A percentile compares a stretch with the other conserved stretches of the same genome.
Conservation (phyloP, 257 asterid species). For the Penstemon davidsonii region DNA sequence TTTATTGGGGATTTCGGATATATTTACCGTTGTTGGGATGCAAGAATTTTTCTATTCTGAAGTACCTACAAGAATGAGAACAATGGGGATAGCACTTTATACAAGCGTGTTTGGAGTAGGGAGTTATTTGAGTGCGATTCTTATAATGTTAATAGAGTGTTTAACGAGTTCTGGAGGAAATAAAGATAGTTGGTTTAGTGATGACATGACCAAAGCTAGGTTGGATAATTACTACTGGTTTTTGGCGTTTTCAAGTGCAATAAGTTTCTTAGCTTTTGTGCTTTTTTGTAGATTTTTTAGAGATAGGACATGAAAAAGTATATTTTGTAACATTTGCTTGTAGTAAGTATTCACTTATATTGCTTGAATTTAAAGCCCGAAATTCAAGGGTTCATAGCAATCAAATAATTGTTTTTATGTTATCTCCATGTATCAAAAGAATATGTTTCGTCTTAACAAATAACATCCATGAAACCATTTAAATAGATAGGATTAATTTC, state of each 20-base stretch:
- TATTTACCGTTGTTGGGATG: constrained; percentile 96
- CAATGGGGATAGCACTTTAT: constrained; percentile 84
- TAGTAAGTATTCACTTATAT: not conserved
- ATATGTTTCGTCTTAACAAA: too few species aligned
- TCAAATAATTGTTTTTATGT: too few species aligned
- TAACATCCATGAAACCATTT: too few species aligned
- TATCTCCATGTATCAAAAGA: too few species aligned
- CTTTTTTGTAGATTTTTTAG: constrained; percentile 47
- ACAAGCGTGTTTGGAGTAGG: constrained; percentile 94
- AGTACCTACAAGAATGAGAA: constrained; percentile 78
- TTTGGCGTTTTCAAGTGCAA: constrained; percentile 46
- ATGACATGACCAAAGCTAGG: constrained; percentile 64
- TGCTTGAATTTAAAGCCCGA: too few species aligned
- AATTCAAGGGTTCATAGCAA: too few species aligned
- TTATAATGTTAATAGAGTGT: constrained; percentile 58
- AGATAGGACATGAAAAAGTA: constrained; percentile 23
- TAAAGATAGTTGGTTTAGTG: constrained; percentile 66
- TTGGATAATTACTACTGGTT: constrained; percentile 86
- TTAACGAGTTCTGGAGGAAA: constrained; percentile 43
- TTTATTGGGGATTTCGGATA: constrained; percentile 79
- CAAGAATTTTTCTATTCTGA: constrained; percentile 85
- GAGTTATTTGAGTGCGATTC: constrained; percentile 70
- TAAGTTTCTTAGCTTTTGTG: constrained; percentile 54
- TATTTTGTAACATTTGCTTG: not conserved
- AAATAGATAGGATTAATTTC: too few species aligned